A percentile compares a stretch with the other conserved stretches of the same genome.
Conservation (phyloP, 805 yeast genomes). For the Myxozyma geophila region DNA sequence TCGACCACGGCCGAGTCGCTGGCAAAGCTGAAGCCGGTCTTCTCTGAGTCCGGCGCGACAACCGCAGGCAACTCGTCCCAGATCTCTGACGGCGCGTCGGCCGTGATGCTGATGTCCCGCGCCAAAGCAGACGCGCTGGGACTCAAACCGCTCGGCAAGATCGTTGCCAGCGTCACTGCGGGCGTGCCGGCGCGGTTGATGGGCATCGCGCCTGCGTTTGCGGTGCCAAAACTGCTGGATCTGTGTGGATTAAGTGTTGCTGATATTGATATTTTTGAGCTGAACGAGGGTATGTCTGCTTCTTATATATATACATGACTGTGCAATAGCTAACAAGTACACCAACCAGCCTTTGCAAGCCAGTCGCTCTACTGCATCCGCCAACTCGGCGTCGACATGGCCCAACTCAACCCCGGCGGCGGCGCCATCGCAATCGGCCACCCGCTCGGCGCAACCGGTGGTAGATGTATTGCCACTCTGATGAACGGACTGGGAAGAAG, state of each 20-base stretch:
- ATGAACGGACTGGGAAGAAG: slow-evolving; percentile 45
- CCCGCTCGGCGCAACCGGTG: slow-evolving; percentile 76
- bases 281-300: slow-evolving; percentile 57
- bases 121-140: slow-evolving; percentile 73
- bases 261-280: slow-evolving; percentile 78
- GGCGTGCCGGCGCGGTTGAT: slow-evolving; percentile 84
- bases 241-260: slow-evolving; percentile 64
- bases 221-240: slow-evolving; percentile 84
- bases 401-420: slow-evolving; percentile 82
- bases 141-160: slow-evolving; percentile 76
- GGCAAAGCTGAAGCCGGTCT: slow-evolving; percentile 45
- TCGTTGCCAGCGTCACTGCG: slow-evolving; percentile 88
- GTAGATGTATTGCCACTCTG: slow-evolving; percentile 49
- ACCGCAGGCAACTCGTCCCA: slow-evolving; percentile 92
- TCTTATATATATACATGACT: neutral
- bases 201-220: slow-evolving; percentile 86
- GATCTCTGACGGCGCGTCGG: slow-evolving; percentile 91
- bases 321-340: neutral
- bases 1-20: slow-evolving; percentile 43
- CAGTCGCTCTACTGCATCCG: slow-evolving; percentile 84
- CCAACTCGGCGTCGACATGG: slow-evolving; percentile 61
- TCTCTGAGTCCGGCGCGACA: slow-evolving; percentile 77
- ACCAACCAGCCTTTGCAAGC: slow-evolving; percentile 69
- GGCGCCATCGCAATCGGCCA: slow-evolving; percentile 95
- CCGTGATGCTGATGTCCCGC: slow-evolving; percentile 75